Evolutionary conservation across 1,284 basidiomycete species (phyloP).

Genomic region (Austroboletus novae-zelandiae): DNA sequence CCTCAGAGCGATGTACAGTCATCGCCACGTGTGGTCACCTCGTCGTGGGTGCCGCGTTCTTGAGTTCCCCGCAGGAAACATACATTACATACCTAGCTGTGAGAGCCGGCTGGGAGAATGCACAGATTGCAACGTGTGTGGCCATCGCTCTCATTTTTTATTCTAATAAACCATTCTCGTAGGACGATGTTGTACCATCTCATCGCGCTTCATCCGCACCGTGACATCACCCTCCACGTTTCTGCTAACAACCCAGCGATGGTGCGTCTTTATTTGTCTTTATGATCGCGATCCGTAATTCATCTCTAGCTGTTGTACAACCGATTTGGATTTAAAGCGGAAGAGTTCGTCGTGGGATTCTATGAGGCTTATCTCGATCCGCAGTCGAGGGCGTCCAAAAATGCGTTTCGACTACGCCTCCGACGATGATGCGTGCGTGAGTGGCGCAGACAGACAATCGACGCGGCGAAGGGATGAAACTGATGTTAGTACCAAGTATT

Average conservation of each 20-base stretch:
- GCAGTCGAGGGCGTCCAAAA: constrained; percentile 66
- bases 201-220: constrained; percentile 63
- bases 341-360: constrained; percentile 76
- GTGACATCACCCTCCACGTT: constrained; percentile 76
- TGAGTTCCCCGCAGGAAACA: constrained; percentile 75
- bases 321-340: constrained; percentile 80
- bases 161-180: background rate
- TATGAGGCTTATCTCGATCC: constrained; percentile 43
- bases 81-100: constrained; percentile 80
- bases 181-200: constrained; percentile 77
- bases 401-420: constrained; percentile 67
- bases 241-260: constrained; percentile 77
- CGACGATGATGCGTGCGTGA: constrained; percentile 19
- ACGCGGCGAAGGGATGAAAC: too few species aligned
- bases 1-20: constrained; percentile 67
- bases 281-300: background rate
- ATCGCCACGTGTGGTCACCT: constrained; percentile 67
- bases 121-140: constrained; percentile 69
- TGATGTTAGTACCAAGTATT: too few species aligned
- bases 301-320: constrained; percentile 68
- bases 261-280: constrained; percentile 40
- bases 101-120: constrained; percentile 72
- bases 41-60: constrained; percentile 70
- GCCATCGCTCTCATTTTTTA: background rate
- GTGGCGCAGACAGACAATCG: too few species aligned